A percentile compares a stretch with the other conserved stretches of the same genome.
phyloP scores from a whole-genome alignment of 495 filamentous ascomycete species.

The Penicillium paradoxum region DNA sequence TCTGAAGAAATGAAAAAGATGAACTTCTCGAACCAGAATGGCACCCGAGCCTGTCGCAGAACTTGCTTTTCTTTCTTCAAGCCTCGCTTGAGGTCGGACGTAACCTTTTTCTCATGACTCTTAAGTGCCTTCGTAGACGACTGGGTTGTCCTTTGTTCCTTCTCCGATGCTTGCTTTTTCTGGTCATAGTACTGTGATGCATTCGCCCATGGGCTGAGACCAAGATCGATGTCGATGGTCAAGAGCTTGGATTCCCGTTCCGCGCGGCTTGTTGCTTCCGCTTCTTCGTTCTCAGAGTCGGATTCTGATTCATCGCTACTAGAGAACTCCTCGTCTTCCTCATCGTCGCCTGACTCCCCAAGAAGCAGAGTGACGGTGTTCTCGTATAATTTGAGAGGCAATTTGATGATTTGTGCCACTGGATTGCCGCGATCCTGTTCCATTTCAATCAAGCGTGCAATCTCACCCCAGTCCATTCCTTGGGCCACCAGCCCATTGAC shows the following conservation, averaged over 20 bases:
- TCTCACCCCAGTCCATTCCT: conserved; percentile 95
- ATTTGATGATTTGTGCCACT: conserved; percentile 79
- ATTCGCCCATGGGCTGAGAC: conserved; percentile 77
- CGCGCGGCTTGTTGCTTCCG: conserved; percentile 26
- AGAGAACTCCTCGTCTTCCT: conserved; percentile 50
- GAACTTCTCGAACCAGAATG: conserved; percentile 96
- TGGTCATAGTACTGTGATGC: conserved; percentile 89
- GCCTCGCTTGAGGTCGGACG: conserved; percentile 74
- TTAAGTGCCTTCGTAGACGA: conserved; percentile 83
- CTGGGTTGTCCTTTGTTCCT: conserved; percentile 77
- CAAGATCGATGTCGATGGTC: conserved; percentile 78
- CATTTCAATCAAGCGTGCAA: conserved; percentile 78
- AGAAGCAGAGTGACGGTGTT: conserved; percentile 82
- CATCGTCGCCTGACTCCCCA: conserved; percentile 60
- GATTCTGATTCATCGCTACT: conserved; percentile 58
- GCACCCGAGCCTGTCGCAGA: conserved; percentile 72
- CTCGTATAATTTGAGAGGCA: conserved; percentile 83
- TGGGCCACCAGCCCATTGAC: conserved; percentile 84
- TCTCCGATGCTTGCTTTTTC: conserved; percentile 74
- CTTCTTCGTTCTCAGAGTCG: conserved; percentile 52
- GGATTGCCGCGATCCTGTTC: conserved; percentile 77
- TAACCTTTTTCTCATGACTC: conserved; percentile 82
- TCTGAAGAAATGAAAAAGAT: conserved; percentile 92
- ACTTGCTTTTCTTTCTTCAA: conserved; percentile 90
- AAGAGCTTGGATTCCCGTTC: conserved; percentile 40